phyloP scores from a whole-genome alignment of 768 basidiomycete species.

The Boletus rex-veris region DNA sequence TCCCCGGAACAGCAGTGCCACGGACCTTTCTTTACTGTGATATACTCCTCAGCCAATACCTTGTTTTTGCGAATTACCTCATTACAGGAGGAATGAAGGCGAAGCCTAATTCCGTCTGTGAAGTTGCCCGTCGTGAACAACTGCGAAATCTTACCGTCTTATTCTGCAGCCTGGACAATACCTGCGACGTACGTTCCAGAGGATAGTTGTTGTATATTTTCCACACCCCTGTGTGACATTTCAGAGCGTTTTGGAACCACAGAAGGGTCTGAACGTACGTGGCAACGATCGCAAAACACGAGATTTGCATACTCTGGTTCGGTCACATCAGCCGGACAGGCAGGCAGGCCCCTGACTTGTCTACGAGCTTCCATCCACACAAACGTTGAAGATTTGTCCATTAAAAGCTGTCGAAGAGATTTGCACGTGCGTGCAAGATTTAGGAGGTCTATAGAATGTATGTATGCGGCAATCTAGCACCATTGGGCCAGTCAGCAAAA shows the following conservation, averaged over 20 bases:
- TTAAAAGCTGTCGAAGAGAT: conserved; percentile 36
- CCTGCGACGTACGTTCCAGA: conserved; percentile 12
- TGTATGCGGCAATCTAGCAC: conserved; percentile 38
- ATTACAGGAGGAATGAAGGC: neutral
- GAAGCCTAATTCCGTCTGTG: neutral
- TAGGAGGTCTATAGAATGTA: conserved; percentile 31
- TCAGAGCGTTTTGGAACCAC: neutral
- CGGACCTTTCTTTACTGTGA: neutral
- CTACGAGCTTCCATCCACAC: conserved; percentile 25
- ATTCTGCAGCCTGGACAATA: conserved; percentile 6
- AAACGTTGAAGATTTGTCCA: conserved; percentile 26
- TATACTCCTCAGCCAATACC: neutral
- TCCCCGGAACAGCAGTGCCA: neutral
- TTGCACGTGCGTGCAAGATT: conserved; percentile 41
- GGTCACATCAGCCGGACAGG: conserved; percentile 40
- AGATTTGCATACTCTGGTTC: conserved; percentile 45
- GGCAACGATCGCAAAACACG: conserved; percentile 28
- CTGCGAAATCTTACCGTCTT: neutral
- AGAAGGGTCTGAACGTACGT: neutral
- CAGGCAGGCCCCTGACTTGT: conserved; percentile 36
- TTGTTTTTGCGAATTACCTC: neutral
- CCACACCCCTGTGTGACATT: conserved; percentile 2
- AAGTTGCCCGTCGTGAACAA: neutral
- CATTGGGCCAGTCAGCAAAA: neutral
- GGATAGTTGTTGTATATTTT: neutral